Base-by-base conservation (phyloP, 257 asterid species). In the Solanum paucissectum region DNA sequence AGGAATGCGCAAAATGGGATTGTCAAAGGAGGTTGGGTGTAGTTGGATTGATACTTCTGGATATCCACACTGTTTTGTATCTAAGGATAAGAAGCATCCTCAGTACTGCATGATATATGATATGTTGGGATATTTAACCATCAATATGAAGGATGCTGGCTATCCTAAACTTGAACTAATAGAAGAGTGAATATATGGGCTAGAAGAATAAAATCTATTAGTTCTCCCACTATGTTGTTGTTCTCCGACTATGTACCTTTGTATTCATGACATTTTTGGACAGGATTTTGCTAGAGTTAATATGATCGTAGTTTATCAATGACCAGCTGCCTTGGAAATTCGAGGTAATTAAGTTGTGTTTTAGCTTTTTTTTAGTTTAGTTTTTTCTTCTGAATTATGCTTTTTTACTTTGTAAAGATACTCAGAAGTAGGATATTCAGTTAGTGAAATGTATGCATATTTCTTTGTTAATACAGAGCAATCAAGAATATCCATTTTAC, bases 1-100 rank as follows among this genome's bases (percentile, higher is more conserved):
- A 89, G 94, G 91, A 69, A 93, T 96, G 96, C 83, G 75, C 72
- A 93, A 92, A 85, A 94, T 88, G 89, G 95, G 98, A 64, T 14
- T 94, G 90, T 83, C 60, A 40, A 95, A 95, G 91, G 99, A 96
- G 90, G 93, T 93, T 21, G 98, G 98, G 42, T 94, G 98, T 92
- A 96, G 98, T 90, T 96, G 99, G 98, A 94, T 96, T 86, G 92
- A 93, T 86, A 83, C 95, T 37, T 89, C 88, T 23, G 98, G 99
- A 58, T 68, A 83, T 75, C 74, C 92, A 12, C 88, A 89, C 74
- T 93, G 87, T 84, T 96, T 95, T 46, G 91, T 89, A 38, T 94
- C 99, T 23, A 92, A 88, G 88, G 98, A 94, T 38, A 90, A 82
- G 58, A 93, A 89, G 77, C 95, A 93, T 88, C 94, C 96, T 9